These are phyloP conservation scores for Tausonia pullulans DNA, from an alignment of 1,284 basidiomycete species.

Conservation along the genomic window DNA sequence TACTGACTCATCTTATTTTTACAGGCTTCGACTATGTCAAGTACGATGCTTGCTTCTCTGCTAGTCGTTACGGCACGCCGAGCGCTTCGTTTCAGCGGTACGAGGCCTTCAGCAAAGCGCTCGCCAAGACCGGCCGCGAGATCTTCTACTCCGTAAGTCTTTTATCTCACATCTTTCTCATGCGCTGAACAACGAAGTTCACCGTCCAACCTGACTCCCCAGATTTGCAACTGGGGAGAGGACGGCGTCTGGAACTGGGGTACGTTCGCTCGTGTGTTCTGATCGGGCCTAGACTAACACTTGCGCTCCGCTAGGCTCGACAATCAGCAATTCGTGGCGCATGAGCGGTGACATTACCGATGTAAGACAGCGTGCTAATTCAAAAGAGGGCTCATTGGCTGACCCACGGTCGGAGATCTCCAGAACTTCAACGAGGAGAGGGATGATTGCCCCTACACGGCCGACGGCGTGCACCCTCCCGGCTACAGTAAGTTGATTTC, in stretches of 20 bases:
- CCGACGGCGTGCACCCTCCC: neutral
- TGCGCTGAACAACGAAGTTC: too few species aligned
- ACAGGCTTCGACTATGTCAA: constrained; percentile 36
- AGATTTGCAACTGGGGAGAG: constrained; percentile 42
- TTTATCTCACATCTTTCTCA: too few species aligned
- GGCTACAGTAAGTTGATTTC: neutral
- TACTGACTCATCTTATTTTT: neutral
- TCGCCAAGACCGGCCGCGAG: constrained; percentile 36
- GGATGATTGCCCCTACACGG: neutral
- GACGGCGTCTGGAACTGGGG: constrained; percentile 1
- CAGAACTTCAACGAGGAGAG: constrained; percentile 6
- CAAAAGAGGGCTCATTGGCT: constrained; percentile 3
- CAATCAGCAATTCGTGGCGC: constrained; percentile 22
- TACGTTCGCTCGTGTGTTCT: neutral
- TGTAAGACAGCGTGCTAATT: constrained; percentile 19
- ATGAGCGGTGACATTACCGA: constrained; percentile 41
- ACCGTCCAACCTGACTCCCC: too few species aligned
- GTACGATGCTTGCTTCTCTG: constrained; percentile 39
- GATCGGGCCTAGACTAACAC: neutral
- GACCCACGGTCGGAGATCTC: neutral
- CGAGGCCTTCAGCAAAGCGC: constrained; percentile 42
- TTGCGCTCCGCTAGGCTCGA: neutral
- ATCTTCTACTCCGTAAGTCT: neutral
- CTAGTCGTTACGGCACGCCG: constrained; percentile 39
- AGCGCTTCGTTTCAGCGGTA: constrained; percentile 39